Evolutionary conservation across 352 stramenopile species (phyloP), one percentile per base, ranked within the genome.

Genomic region (Lagenidium sp.): DNA sequence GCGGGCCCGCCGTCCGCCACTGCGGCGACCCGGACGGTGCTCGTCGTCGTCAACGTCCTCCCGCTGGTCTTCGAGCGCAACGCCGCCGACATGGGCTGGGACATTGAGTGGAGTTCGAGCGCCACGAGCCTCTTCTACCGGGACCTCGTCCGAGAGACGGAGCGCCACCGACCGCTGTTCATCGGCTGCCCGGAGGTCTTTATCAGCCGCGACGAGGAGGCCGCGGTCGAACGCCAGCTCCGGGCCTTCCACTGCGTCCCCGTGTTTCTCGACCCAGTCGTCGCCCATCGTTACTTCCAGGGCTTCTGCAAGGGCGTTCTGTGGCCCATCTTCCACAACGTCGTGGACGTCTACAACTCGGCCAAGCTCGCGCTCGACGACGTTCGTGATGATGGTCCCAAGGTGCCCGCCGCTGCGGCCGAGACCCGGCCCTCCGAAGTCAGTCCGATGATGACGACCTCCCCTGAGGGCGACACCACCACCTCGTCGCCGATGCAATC

Each of bases 251-350:
- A 97, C 44, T 99, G 94, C 53, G 90, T 97, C 19, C 94, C 95
- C 1, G 94, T 98, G 32, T 98, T 97, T 60, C 62, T 98, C 24
- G 86, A 97, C 34, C 78, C 87, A 10, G 54, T 65, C 4, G 58
- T 98, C 29, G 76, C 75, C 19, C 72, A 91, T 41, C 68, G 65
- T 19, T 92, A 92, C 62, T 94, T 91, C 57, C 71, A 95, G 60
- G 87, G 85, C 16, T 98, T 97, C 57, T 98, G 95, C 68, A 98
- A 99, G 60, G 90, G 93, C 36, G 80, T 98, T n/a, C 77, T 99
- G 13, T 99, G 95, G 95, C 94, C 95, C 1, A 78, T 98, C 23
- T 92, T 99, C 52, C 95, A 99, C 66, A 97, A 98, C 60, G 85
- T 98, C 4, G 82, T 97, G 25, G 95, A 97, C 47, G 92, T 99